Base-by-base conservation (phyloP, 1,284 basidiomycete species). In the Tranzscheliella williamsii region DNA sequence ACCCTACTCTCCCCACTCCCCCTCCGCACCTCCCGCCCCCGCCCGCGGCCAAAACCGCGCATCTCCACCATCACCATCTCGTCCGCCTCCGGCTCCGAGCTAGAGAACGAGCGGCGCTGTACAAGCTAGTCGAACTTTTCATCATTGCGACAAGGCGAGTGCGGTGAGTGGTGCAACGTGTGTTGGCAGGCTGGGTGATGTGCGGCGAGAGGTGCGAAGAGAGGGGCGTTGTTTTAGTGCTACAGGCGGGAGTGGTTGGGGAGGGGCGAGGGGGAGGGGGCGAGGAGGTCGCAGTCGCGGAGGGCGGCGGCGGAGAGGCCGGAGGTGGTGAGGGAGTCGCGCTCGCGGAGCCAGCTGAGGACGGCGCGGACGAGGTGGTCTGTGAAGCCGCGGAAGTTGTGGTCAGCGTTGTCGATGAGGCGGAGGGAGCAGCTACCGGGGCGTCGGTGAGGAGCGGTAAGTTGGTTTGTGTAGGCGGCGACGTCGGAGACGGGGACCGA, bases 401-500 rank as follows among this genome's bases (percentile, higher is more conserved):
- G 71, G 39, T 70, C 64, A 4, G 68, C 66, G 31, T 60, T 51
- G 7, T 69, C 63, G 32, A 73, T 58, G 8, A 73, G 36, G 24
- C 56, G 54, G 17, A 72, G 23, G 11, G 39, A 27, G 9, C 52
- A 54, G 17, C 51, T 57, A 0, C 68, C 68, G 4, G 65, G 52
- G 4, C 67, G 32, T 1, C 60, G 17, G 15, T 33, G 36, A 5
- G 48, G 38, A 1, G 48, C 41, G n/a, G 37, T 45, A 3, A 73
- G 36, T 2, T 51, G 56, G 31, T 73, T 71, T 20, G 47, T 23
- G 38, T 69, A 70, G 17, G 33, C 40, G 2, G 42, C 40, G 3
- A 58, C 58, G 36, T 73, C 70, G 2, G 48, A 38, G 2, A 43
- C 50, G 1, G 70, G 70, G 2, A 73, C 70, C 3, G 55, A 49